Conservation (phyloP, 495 filamentous ascomycete species). For the Penicillium robsamsonii region DNA sequence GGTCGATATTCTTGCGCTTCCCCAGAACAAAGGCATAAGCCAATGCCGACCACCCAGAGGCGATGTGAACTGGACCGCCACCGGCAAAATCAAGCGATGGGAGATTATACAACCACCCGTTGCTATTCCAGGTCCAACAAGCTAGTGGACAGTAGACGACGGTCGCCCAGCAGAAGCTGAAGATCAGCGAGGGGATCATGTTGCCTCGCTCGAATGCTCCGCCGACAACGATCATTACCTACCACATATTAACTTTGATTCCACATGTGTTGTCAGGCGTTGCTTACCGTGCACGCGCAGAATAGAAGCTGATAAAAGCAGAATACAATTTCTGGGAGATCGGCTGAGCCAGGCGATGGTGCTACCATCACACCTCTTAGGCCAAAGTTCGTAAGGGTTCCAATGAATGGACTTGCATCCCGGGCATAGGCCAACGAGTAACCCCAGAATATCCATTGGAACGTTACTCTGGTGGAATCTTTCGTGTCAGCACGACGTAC, state of each 20-base stretch:
- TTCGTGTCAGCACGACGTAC: background rate
- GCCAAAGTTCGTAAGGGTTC: constrained; percentile 53
- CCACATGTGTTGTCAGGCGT: background rate
- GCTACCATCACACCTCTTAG: constrained; percentile 51
- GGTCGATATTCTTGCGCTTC: constrained; percentile 48
- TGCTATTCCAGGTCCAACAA: constrained; percentile 60
- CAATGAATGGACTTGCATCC: constrained; percentile 53
- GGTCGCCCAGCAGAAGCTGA: constrained; percentile 59
- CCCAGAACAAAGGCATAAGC: constrained; percentile 57
- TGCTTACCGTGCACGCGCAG: constrained; percentile 52
- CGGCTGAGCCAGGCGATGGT: constrained; percentile 46
- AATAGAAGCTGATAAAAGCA: constrained; percentile 59
- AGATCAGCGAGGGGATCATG: constrained; percentile 54
- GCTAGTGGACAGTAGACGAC: constrained; percentile 60
- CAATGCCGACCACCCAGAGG: constrained; percentile 52
- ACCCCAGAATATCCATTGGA: constrained; percentile 61
- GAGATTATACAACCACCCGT: constrained; percentile 57
- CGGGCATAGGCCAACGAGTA: constrained; percentile 55
- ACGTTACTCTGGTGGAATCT: constrained; percentile 32
- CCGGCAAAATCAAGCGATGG: constrained; percentile 57
- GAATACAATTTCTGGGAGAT: constrained; percentile 57
- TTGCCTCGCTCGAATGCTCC: constrained; percentile 56
- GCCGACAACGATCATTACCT: constrained; percentile 53
- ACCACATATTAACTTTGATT: background rate
- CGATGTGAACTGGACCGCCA: constrained; percentile 56